Base-by-base conservation (phyloP, 73 alveolate species). In the Paraurostyla sp. region DNA sequence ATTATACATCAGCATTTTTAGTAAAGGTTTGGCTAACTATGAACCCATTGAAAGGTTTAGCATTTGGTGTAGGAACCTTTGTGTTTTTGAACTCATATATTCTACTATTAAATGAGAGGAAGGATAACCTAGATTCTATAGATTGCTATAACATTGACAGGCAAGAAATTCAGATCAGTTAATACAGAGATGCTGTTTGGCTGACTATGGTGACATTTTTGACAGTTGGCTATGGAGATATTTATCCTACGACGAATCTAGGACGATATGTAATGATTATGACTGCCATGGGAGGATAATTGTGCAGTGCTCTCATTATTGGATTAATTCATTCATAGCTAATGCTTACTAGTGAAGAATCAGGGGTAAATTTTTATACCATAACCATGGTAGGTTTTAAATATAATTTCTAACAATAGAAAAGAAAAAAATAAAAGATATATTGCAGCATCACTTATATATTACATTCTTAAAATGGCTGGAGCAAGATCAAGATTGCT, bases 191-290 rank as follows among this genome's bases (percentile, higher is more conserved):
- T 86, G 92, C 97, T 0, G 73, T 93, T 73, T 95, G 98, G 97
- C 89, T 95, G 30, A 89, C 94, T 48, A 85, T 95, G 71, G 91
- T 95, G 32, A 91, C 98, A 22, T 92, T 95, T 94, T 82, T 97
- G 16, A 95, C 98, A 0, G 97, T 95, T 1, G 98, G 97, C 35
- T 95, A 93, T 81, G 98, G 98, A 23, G 98, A 95, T 73, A 93
- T 83, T 76, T 95, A 63, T 43, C 98, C 98, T 2, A 90, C 84
- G 27, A 95, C 98, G 3, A 94, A 95, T 93, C 88, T 86, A 0
- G 98, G 98, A 25, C 63, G 97, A 62, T 58, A 89, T 49, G 42
- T 95, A 7, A 73, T 73, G 86, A 43, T 73, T 0, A 9, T 73
- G 3, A 73, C 86, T 45, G 86, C 27, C 7, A 48, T 48, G 56